phyloP scores from a whole-genome alignment of 179 eudicot species.

The Silene coronaria region DNA sequence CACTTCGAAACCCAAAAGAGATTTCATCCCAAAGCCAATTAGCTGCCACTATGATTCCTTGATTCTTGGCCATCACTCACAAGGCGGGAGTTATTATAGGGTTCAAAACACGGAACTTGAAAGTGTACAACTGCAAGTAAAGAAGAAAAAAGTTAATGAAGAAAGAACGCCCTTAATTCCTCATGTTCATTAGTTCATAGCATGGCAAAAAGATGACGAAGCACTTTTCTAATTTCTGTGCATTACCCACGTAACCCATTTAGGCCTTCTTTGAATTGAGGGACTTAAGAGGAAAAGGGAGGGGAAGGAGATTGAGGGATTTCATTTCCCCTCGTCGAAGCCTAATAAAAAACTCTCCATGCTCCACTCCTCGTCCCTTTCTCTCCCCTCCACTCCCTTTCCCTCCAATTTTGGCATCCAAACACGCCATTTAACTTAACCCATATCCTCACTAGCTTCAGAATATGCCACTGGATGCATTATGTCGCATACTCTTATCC shows the following conservation, averaged over 20 bases:
- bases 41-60: not conserved
- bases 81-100: not conserved
- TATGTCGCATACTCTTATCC: not conserved
- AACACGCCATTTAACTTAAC: too few species aligned
- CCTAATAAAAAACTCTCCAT: too few species aligned
- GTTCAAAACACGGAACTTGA: not conserved
- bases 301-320: too few species aligned
- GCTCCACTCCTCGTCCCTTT: too few species aligned
- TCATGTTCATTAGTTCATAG: not conserved
- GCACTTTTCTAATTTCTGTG: not conserved
- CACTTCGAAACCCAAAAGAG: not conserved
- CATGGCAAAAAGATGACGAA: not conserved
- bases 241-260: not conserved
- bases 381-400: too few species aligned
- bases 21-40: not conserved
- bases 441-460: not conserved
- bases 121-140: conserved; percentile 5
- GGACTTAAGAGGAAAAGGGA: too few species aligned
- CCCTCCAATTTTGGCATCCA: too few species aligned
- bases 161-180: not conserved
- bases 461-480: not conserved
- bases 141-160: not conserved
- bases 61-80: not conserved
- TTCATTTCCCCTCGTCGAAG: too few species aligned
- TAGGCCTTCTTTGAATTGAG: too few species aligned